Conservation (phyloP, 1,284 basidiomycete species). For the Cryptococcus wingfieldii region DNA sequence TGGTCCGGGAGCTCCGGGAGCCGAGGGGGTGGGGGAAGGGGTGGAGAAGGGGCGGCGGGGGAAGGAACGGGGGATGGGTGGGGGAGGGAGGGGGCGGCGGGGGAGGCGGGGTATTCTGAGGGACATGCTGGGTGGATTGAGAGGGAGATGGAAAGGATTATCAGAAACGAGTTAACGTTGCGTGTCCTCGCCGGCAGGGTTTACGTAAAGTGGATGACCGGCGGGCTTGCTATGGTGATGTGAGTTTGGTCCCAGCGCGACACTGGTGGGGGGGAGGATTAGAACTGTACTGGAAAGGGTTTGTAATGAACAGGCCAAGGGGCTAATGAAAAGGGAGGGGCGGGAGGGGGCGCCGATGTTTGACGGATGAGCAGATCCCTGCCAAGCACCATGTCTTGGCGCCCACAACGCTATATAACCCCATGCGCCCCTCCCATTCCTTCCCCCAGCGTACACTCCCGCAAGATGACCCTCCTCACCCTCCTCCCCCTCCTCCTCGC, state of each 20-base stretch:
- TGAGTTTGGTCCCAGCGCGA: too few species aligned
- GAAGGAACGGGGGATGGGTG: neutral
- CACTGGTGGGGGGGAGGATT: too few species aligned
- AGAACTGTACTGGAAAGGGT: too few species aligned
- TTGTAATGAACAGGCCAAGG: too few species aligned
- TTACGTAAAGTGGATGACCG: neutral
- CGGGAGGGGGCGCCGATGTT: neutral
- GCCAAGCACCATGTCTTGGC: neutral
- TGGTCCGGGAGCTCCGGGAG: too few species aligned
- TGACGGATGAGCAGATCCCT: neutral
- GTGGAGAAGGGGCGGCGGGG: neutral
- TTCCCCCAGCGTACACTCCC: neutral
- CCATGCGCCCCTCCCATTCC: neutral
- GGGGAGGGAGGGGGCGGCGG: neutral
- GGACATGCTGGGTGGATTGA: neutral
- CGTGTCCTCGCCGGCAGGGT: neutral
- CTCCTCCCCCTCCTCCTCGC: constrained; percentile 17
- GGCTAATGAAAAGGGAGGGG: too few species aligned
- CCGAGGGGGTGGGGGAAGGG: neutral
- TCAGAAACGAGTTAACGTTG: too few species aligned
- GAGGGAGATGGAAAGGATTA: too few species aligned
- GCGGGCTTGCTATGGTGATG: too few species aligned
- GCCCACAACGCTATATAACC: neutral
- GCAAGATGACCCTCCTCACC: neutral
- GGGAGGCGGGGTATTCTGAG: neutral